Evolutionary conservation across 305 asterid species (phyloP), one percentile per base, ranked within the genome.

Genomic region (Rubia balearica): DNA sequence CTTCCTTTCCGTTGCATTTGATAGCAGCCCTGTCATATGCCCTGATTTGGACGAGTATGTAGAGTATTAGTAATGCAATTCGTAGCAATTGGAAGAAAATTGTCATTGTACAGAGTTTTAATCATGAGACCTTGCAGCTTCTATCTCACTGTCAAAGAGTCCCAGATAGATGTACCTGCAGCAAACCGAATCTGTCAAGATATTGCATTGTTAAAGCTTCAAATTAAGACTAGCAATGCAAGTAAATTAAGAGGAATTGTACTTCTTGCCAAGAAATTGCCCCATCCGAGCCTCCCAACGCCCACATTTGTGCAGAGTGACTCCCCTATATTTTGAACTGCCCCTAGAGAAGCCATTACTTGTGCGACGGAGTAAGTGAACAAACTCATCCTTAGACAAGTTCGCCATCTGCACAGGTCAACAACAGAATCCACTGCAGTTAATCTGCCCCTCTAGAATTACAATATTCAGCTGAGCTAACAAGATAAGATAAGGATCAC

Each of bases 281-380:
- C 98, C 98, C 97, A 92, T 90, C 65, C 97, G 87, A 83, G 98
- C 98, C 80, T 92, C 98, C 98, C 98, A 92, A 41, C 96, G 87
- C 36, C 98, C 98, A 76, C 98, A 92, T 87, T 89, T 92, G 85
- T 92, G 98, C 79, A 86, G 78, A 30, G 98, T 92, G 61, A 92
- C 98, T 61, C 97, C 98, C 79, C 98, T 86, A 79, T 87, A 92
- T 76, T 89, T 90, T 0, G 97, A 92, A 82, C 92, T 92, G 41
- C 98, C 98, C 82, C 97, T 81, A 6, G 98, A 85, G 82, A 89
- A 90, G 33, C 97, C 97, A n/a, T 91, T 90, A 76, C 97, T 92
- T 77, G 89, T 95, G 61, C 97, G 95, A 36, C 98, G 95, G 48
- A 92, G 96, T 81, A 85, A 79, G 78, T 90, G 98, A 70, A 92